Evolutionary conservation across 139 green algal species (phyloP).

Genomic region (Picochlorum sp.): DNA sequence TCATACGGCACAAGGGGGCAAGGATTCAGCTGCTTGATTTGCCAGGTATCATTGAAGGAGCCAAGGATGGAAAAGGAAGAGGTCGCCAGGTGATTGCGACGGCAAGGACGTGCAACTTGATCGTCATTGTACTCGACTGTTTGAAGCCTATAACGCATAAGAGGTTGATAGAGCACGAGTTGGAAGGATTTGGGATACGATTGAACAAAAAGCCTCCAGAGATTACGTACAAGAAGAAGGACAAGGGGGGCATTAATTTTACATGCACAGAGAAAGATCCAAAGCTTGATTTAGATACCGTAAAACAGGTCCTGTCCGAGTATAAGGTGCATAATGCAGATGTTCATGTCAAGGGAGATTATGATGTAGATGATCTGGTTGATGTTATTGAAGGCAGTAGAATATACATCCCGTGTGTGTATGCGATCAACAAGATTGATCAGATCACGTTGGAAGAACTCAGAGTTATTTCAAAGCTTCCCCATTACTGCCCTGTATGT

Average conservation of each 20-base stretch:
- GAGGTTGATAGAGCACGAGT: conserved; percentile 81
- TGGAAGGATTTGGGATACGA: conserved; percentile 87
- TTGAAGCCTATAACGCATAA: conserved; percentile 98
- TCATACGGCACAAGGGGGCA: conserved; percentile 79
- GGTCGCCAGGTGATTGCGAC: conserved; percentile 89
- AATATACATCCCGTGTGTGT: conserved; percentile 92
- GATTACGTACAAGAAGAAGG: conserved; percentile 89
- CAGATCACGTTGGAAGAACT: conserved; percentile 92
- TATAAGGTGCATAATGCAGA: conserved; percentile 94
- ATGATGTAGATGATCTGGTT: conserved; percentile 88
- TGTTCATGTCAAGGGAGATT: conserved; percentile 72
- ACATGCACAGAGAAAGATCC: conserved; percentile 36
- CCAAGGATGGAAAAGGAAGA: conserved; percentile 90
- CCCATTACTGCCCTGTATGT: conserved; percentile 94
- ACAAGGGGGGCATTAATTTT: conserved; percentile 84
- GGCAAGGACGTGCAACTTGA: conserved; percentile 94
- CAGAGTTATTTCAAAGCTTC: conserved; percentile 72
- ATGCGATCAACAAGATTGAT: conserved; percentile 96
- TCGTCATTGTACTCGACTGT: conserved; percentile 96
- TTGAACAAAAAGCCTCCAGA: conserved; percentile 93
- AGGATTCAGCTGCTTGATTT: conserved; percentile 94
- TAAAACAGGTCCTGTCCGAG: conserved; percentile 75
- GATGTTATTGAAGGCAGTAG: conserved; percentile 94
- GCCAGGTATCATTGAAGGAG: conserved; percentile 97
- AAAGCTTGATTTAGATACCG: conserved; percentile 79